phyloP scores from a whole-genome alignment of 2,329 filamentous ascomycete genomes.

The Xylariomycetidae sp. region DNA sequence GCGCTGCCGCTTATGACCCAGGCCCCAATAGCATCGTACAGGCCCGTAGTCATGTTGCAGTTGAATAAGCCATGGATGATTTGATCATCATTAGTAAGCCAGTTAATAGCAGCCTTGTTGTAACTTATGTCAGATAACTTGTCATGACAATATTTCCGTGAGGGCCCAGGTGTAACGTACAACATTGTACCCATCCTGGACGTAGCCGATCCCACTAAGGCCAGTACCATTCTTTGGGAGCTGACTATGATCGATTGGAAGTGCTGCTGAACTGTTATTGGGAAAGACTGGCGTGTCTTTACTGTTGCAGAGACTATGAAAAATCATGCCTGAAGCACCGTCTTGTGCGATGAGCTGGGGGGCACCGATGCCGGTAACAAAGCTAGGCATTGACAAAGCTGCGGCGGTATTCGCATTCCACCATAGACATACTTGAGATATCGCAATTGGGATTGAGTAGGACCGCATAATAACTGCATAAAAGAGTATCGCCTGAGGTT shows the following conservation, averaged over 20 bases:
- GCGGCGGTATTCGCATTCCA: no score
- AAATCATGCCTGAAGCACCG: conserved; percentile 11
- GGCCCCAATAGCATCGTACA: background rate
- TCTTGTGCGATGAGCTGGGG: conserved; percentile 17
- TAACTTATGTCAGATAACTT: no score
- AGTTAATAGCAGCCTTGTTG: no score
- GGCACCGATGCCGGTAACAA: conserved; percentile 6
- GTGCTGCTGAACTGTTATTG: conserved; percentile 5
- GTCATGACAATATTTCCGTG: no score
- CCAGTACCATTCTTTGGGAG: conserved; percentile 7
- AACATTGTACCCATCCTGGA: background rate
- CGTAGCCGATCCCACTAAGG: conserved; percentile 7
- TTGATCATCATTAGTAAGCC: conserved; percentile 1
- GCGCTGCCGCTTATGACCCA: conserved; percentile 2
- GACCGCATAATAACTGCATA: no score
- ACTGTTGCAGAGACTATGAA: conserved; percentile 15
- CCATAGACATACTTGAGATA: no score
- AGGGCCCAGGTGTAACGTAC: no score
- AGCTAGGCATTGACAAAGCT: conserved; percentile 6
- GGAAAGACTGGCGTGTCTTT: conserved; percentile 10
- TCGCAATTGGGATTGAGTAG: no score
- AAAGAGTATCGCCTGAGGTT: no score
- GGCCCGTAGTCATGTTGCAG: conserved; percentile 8
- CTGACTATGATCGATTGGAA: conserved; percentile 3
- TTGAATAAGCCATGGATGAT: conserved; percentile 6